phyloP scores from a whole-genome alignment of 345 rosid species.

The Melaleuca alternifolia region DNA sequence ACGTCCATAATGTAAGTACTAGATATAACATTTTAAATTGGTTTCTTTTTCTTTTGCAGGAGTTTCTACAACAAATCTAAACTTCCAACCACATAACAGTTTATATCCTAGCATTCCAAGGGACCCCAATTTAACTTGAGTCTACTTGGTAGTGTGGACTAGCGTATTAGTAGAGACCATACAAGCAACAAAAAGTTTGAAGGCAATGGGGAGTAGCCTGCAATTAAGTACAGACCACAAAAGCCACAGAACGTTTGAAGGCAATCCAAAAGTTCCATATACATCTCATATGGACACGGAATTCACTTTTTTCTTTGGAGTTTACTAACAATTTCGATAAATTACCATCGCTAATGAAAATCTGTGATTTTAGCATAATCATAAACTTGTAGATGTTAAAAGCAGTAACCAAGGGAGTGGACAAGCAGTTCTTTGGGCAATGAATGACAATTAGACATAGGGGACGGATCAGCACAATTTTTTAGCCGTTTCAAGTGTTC shows the following conservation, averaged over 20 bases:
- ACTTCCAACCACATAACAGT: background rate
- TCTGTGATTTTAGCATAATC: too few relatives aligned
- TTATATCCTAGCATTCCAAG: background rate
- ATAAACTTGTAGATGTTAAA: too few relatives aligned
- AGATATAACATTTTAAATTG: too few relatives aligned
- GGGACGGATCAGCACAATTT: background rate
- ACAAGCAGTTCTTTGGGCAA: background rate
- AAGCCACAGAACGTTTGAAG: too few relatives aligned
- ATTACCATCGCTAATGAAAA: too few relatives aligned
- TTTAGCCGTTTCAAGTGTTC: background rate
- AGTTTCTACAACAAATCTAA: background rate
- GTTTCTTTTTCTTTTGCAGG: too few relatives aligned
- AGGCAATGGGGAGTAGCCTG: background rate
- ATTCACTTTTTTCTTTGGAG: too few relatives aligned
- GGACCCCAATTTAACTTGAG: background rate
- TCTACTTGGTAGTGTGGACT: background rate
- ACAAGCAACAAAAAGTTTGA: background rate
- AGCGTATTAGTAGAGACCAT: background rate
- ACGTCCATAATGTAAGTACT: constrained; percentile 35
- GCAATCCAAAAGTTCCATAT: too few relatives aligned
- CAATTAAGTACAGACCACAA: background rate
- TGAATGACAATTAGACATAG: background rate
- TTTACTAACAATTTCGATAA: too few relatives aligned
- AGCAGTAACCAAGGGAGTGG: background rate
- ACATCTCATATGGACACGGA: too few relatives aligned